Evolutionary conservation across 345 rosid species (phyloP).

Genomic region (Brassica rapa): DNA sequence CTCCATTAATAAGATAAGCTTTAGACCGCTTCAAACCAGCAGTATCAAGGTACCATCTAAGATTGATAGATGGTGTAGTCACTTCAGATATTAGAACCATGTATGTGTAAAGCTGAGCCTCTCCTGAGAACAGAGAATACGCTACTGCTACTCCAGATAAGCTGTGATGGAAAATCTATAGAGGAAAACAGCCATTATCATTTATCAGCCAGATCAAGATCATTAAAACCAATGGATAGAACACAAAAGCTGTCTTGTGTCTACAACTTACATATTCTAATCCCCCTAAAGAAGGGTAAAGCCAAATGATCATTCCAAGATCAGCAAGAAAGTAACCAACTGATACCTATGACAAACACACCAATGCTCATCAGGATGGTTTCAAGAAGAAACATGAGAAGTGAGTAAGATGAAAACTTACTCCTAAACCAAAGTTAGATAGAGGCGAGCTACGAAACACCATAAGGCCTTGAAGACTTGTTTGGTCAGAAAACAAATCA

Average conservation of each 20-base stretch:
- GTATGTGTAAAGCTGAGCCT: constrained; percentile 79
- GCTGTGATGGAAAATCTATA: constrained; percentile 76
- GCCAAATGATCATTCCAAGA: constrained; percentile 79
- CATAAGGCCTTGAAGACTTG: constrained; percentile 42
- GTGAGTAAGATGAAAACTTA: constrained; percentile 33
- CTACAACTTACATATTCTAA: constrained; percentile 77
- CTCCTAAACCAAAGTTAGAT: constrained; percentile 77
- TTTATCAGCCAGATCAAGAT: not conserved
- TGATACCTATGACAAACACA: constrained; percentile 54
- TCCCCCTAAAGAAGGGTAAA: constrained; percentile 86
- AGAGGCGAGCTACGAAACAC: constrained; percentile 65
- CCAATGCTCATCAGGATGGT: not conserved
- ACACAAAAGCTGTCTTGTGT: not conserved
- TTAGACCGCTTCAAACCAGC: constrained; percentile 79
- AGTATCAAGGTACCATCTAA: constrained; percentile 89
- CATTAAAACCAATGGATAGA: constrained; percentile 9
- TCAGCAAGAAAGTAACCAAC: constrained; percentile 86
- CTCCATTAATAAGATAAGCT: constrained; percentile 75
- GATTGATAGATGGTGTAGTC: constrained; percentile 82
- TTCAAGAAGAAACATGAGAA: not conserved
- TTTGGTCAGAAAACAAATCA: constrained; percentile 63
- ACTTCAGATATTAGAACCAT: constrained; percentile 86
- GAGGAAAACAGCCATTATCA: constrained; percentile 8
- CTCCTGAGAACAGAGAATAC: constrained; percentile 73
- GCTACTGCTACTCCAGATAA: constrained; percentile 67